Evolutionary conservation across 495 filamentous ascomycete genomes (phyloP).

Genomic region (Aspergillus olivimuriae): DNA sequence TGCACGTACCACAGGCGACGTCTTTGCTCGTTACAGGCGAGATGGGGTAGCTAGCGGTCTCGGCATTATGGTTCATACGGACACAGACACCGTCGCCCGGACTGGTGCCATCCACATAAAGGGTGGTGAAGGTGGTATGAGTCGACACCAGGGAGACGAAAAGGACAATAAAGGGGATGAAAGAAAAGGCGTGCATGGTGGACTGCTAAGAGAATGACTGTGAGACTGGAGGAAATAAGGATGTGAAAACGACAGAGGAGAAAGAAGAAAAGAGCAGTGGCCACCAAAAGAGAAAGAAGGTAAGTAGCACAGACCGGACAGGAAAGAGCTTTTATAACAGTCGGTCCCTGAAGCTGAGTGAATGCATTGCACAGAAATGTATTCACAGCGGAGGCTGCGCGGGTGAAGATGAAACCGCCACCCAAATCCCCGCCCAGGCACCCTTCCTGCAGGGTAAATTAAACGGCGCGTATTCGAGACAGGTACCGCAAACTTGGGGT

Average conservation of each 20-base stretch:
- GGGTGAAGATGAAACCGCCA: not conserved
- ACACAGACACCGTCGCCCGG: slow-evolving; percentile 67
- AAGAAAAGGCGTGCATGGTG: too few species aligned
- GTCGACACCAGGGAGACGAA: slow-evolving; percentile 7
- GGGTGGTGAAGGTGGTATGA: slow-evolving; percentile 62
- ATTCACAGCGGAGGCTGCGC: not conserved
- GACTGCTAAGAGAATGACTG: not conserved
- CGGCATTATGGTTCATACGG: slow-evolving; percentile 51
- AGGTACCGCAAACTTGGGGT: not conserved
- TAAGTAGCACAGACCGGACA: not conserved
- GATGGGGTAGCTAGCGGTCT: slow-evolving; percentile 44
- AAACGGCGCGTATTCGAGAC: not conserved
- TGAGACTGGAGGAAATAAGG: not conserved
- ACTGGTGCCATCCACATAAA: slow-evolving; percentile 56
- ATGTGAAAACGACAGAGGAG: not conserved
- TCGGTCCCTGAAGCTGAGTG: not conserved
- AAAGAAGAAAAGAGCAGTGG: not conserved
- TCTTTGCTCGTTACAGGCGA: slow-evolving; percentile 45
- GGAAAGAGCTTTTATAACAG: not conserved
- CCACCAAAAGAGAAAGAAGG: not conserved
- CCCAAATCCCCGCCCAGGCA: not conserved
- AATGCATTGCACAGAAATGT: not conserved
- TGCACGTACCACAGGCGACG: slow-evolving; percentile 77
- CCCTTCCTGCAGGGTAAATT: not conserved
- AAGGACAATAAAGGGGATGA: not conserved